Base-by-base conservation (phyloP, 192 early-diverging fungal genomes). In the Ambispora gerdemannii region DNA sequence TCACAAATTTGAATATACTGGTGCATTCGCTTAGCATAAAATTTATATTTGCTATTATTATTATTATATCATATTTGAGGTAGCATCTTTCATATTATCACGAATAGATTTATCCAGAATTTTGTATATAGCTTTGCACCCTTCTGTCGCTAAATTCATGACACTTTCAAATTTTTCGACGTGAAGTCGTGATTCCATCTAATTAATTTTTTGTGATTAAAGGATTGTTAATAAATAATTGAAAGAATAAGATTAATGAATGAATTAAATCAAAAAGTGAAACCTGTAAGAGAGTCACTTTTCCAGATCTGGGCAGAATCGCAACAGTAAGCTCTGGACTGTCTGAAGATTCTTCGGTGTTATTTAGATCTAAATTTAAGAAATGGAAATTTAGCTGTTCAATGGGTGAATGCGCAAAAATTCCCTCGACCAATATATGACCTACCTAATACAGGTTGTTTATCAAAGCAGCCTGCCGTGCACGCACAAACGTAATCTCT, bases 181-280 rank as follows among this genome's bases (percentile, higher is more conserved):
- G 75, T 95, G 92, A 65, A 98, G 81, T 67, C 91, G 77, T 27
- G 92, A 90, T 75, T 98, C 95, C 83, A 95, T 90, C 83, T 93
- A 74, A 65, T 56, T n/a, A n/a, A n/a, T n/a, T n/a, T n/a, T n/a
- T n/a, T n/a, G n/a, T n/a, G n/a, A n/a, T n/a, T n/a, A n/a, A n/a
- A n/a, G n/a, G n/a, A n/a, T n/a, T n/a, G n/a, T n/a, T n/a, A n/a
- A n/a, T n/a, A n/a, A n/a, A n/a, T n/a, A n/a, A n/a, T n/a, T n/a
- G n/a, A n/a, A n/a, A n/a, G n/a, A n/a, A n/a, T n/a, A n/a, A n/a
- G n/a, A n/a, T n/a, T n/a, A n/a, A n/a, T n/a, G n/a, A n/a, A n/a
- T n/a, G n/a, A n/a, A n/a, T n/a, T n/a, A n/a, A n/a, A n/a, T n/a
- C n/a, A n/a, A n/a, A n/a, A n/a, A n/a, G 35, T 59, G 63, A 72